phyloP scores from a whole-genome alignment of 768 basidiomycete genomes.

The Cystofilobasidium capitatum region DNA sequence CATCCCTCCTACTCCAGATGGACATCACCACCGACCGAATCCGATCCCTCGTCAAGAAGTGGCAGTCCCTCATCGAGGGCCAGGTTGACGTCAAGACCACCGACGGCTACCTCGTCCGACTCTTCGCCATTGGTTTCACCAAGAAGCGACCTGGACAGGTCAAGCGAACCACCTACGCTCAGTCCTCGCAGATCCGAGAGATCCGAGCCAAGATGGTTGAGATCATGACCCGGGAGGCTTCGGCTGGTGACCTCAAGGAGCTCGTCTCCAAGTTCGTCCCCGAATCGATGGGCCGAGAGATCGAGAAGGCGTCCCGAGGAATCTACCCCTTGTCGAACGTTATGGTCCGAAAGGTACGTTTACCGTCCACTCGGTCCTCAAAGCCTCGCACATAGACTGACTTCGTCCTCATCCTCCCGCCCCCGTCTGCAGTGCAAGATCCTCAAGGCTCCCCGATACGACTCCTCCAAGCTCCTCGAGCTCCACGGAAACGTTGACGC shows the following conservation, averaged over 20 bases:
- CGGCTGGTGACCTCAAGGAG: constrained; percentile 93
- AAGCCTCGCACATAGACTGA: no score
- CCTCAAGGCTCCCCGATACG: constrained; percentile 93
- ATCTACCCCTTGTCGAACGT: constrained; percentile 99
- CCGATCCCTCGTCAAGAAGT: constrained; percentile 98
- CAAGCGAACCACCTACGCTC: constrained; percentile 97
- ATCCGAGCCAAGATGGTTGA: constrained; percentile 99
- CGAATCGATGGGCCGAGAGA: constrained; percentile 97
- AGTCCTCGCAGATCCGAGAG: constrained; percentile 87
- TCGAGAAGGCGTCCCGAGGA: constrained; percentile 90
- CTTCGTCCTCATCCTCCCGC: constrained; percentile 80
- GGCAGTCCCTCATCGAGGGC: constrained; percentile 98
- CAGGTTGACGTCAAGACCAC: constrained; percentile 96
- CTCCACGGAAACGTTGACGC: constrained; percentile 91
- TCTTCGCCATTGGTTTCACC: constrained; percentile 98
- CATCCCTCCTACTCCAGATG: constrained; percentile 46
- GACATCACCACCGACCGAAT: constrained; percentile 99
- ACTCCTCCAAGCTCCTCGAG: constrained; percentile 88
- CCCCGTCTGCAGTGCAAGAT: constrained; percentile 98
- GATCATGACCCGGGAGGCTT: constrained; percentile 69
- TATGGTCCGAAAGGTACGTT: constrained; percentile 56
- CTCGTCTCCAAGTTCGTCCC: constrained; percentile 95
- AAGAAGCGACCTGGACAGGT: constrained; percentile 94
- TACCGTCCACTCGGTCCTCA: no score
- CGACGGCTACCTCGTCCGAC: constrained; percentile 96